phyloP scores from a whole-genome alignment of 2,329 filamentous ascomycete species.

The Grosmannia clavigera region DNA sequence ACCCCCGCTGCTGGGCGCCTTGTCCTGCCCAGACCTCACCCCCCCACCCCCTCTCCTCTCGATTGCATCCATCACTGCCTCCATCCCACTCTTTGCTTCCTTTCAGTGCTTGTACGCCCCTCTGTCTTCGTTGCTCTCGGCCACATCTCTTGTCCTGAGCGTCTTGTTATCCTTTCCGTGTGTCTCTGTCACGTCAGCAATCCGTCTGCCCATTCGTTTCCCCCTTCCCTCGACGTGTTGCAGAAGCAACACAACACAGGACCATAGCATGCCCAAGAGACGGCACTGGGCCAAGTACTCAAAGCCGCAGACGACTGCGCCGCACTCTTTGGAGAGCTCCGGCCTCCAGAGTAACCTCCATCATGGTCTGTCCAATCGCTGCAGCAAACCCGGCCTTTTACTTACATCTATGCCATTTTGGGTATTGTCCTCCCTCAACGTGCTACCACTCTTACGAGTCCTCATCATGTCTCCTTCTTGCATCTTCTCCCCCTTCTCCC shows the following conservation, averaged over 20 bases:
- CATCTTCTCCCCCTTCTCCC: constrained; percentile 9
- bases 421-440: constrained; percentile 3
- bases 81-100: background rate
- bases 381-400: background rate
- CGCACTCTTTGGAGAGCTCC: constrained; percentile 33
- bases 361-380: constrained; percentile 9
- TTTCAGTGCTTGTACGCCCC: background rate
- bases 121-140: background rate
- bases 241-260: background rate
- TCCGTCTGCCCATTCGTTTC: background rate
- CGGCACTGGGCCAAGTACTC: constrained; percentile 41
- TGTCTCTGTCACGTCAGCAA: background rate
- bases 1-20: background rate
- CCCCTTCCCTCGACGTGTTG: background rate
- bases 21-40: background rate
- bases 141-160: background rate
- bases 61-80: background rate
- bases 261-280: constrained; percentile 49
- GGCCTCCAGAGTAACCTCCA: constrained; percentile 10
- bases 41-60: background rate
- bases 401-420: background rate
- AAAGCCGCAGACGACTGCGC: constrained; percentile 44
- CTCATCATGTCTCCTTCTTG: constrained; percentile 17
- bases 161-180: background rate
- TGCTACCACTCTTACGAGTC: background rate